Base-by-base conservation (phyloP, 2,329 filamentous ascomycete genomes). In the Exophiala viscosa region DNA sequence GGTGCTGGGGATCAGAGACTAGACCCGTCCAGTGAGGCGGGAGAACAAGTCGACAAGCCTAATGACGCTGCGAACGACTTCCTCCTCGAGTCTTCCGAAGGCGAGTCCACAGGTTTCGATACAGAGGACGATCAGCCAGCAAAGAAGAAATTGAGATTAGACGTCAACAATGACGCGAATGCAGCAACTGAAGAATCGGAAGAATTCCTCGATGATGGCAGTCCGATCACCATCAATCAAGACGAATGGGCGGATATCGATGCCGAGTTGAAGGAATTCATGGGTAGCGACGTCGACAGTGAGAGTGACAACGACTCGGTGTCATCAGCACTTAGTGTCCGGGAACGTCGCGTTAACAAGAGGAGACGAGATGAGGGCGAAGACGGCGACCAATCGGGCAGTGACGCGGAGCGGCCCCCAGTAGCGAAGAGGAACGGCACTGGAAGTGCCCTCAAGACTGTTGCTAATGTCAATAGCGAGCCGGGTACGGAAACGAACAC, bases 231-330 rank as follows among this genome's bases (percentile, higher is more conserved):
- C 2, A 79, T 83, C 55, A 78, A 83, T 46, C 77, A 73, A 11
- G 82, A 86, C 50, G 78, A 88, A 64, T 85, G 84, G 76, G 79
- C 75, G 3, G 76, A 73, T 8, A 78, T 81, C 1, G 84, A 90
- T 59, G 84, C 87, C 53, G 90, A 95, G 64, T 73, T 95, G 8
- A 82, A 81, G 11, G 88, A 89, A 41, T 91, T 93, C 60, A 72
- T 93, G 60, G 65, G 70, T 39, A 71, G 69, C 40, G 72, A 76
- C 43, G 70, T 75, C 43, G 74, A 76, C 15, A 74, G 76, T 50
- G 77, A 78, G 51, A 74, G 73, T 50, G 77, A 82, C 52, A 63
- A 67, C 17, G 70, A 76, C 46, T 67, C 65, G 50, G 61, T 70
- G 45, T 62, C 67, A 52, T 61, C 60, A 34, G 61, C 65, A 51